A percentile compares a stretch with the other conserved stretches of the same genome.
Evolutionary conservation across 2,329 filamentous ascomycete species (phyloP).

Genomic region (Teratosphaeria epicoccoides): DNA sequence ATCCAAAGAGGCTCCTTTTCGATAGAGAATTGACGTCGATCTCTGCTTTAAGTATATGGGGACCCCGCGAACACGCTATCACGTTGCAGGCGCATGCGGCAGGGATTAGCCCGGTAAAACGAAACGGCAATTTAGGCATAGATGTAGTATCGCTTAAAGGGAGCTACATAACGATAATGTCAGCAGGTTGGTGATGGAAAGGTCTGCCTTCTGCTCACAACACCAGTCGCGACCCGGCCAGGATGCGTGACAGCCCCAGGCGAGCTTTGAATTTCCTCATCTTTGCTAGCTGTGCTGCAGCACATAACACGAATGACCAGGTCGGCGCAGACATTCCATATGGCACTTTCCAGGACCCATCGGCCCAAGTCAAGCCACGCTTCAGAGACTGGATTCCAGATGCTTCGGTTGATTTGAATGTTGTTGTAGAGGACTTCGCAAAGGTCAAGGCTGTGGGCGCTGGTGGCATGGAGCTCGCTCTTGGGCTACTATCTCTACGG

Average conservation of each 20-base stretch:
- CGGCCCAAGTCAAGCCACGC: constrained; percentile 17
- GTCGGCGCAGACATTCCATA: not conserved
- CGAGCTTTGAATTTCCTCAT: not conserved
- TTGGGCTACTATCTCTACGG: constrained; percentile 33
- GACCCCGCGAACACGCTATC: not conserved
- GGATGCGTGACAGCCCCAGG: no score
- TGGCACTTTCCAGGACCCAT: constrained; percentile 19
- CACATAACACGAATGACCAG: not conserved
- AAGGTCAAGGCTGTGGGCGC: constrained; percentile 25
- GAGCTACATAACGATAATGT: no score
- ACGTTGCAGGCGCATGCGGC: not conserved
- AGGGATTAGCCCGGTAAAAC: not conserved
- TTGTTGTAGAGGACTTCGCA: constrained; percentile 25
- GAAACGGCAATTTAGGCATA: not conserved
- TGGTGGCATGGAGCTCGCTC: constrained; percentile 30
- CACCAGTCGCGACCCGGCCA: no score
- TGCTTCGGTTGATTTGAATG: constrained; percentile 23
- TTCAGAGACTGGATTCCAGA: constrained; percentile 32
- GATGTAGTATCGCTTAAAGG: not conserved
- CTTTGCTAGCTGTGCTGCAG: not conserved
- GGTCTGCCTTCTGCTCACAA: no score
- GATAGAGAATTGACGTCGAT: not conserved
- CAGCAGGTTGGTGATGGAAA: no score
- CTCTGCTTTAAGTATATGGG: not conserved
- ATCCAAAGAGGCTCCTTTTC: no score